Conservation (phyloP, 2,329 filamentous ascomycete genomes). For the Remersonia thermophila region DNA sequence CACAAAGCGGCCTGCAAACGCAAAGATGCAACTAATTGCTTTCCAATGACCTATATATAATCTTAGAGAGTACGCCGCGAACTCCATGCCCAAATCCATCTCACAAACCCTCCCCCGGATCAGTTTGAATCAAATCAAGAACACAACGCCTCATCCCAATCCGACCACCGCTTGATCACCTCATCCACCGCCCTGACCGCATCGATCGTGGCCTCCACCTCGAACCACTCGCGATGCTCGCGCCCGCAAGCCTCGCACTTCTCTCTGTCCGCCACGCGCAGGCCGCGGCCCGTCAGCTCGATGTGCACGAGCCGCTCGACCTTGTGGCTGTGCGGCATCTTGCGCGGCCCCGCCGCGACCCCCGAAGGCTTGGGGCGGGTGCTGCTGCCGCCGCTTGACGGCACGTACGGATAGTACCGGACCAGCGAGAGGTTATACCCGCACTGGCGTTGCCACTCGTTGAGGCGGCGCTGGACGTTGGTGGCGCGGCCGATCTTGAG, state of each 20-base stretch:
- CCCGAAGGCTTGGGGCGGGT: too few species aligned
- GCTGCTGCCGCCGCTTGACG: slow-evolving; percentile 25
- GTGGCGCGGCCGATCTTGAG: slow-evolving; percentile 55
- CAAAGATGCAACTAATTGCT: too few species aligned
- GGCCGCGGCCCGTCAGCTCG: slow-evolving; percentile 57
- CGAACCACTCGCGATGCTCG: slow-evolving; percentile 91
- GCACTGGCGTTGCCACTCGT: slow-evolving; percentile 89
- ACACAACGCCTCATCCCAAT: slow-evolving; percentile 53
- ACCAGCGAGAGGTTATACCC: slow-evolving; percentile 79
- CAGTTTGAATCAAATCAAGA: too few species aligned
- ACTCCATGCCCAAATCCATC: too few species aligned
- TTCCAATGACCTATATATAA: too few species aligned
- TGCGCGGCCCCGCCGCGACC: slow-evolving; percentile 36
- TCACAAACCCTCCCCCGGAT: too few species aligned
- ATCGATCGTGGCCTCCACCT: slow-evolving; percentile 62
- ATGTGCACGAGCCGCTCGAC: slow-evolving; percentile 86
- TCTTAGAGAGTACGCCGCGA: too few species aligned
- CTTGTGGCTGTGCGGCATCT: slow-evolving; percentile 73
- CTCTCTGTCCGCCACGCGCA: slow-evolving; percentile 38
- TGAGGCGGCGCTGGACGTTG: slow-evolving; percentile 83
- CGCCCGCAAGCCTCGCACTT: slow-evolving; percentile 68
- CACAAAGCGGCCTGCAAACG: too few species aligned
- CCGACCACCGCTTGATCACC: slow-evolving; percentile 66
- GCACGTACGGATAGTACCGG: slow-evolving; percentile 78
- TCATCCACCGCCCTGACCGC: slow-evolving; percentile 55